Base-by-base conservation (phyloP, 805 yeast species). In the Candida broadrunensis region DNA sequence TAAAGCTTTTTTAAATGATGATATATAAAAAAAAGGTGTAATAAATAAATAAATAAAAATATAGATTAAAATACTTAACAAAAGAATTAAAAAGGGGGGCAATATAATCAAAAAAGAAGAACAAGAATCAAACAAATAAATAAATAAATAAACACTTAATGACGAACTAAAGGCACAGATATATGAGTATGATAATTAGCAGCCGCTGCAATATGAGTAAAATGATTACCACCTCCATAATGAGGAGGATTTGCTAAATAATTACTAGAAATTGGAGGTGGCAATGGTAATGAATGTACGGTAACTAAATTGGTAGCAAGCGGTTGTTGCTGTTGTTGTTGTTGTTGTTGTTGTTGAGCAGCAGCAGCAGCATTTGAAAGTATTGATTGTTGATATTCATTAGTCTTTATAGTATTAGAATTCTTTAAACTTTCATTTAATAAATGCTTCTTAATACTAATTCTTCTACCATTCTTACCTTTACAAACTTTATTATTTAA, bases 381-480 rank as follows among this genome's bases (percentile, higher is more conserved):
- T 11, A n/a, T 8, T 26, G 29, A 13, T 21, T 21, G 35, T 12
- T 35, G 33, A 30, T 19, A 17, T 14, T 27, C 24, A 14, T 9
- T 12, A n/a, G 19, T 15, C 12, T 29, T 15, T 13, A 32, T 24
- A 4, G 37, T 27, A 5, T 19, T n/a, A 9, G 38, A 20, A 17
- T 40, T 38, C 18, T 39, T 38, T 23, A 37, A 30, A 23, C 40
- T 39, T 20, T 43, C 48, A 48, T 41, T 46, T 31, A 41, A 30
- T 12, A 41, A 34, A 35, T 55, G 58, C 43, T 63, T 61, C 48
- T 64, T 63, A 33, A 67, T 56, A 19, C 61, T 54, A 18, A 68
- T 63, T 38, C 75, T 52, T 36, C 73, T 47, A 6, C 75, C 75
- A 45, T 69, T 69, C 49, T 67, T 69, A 13, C 73, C 73, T 48